Evolutionary conservation across 768 basidiomycete genomes (phyloP), one percentile per base, ranked within the genome.

Genomic region (Cyclocybe cylindracea): DNA sequence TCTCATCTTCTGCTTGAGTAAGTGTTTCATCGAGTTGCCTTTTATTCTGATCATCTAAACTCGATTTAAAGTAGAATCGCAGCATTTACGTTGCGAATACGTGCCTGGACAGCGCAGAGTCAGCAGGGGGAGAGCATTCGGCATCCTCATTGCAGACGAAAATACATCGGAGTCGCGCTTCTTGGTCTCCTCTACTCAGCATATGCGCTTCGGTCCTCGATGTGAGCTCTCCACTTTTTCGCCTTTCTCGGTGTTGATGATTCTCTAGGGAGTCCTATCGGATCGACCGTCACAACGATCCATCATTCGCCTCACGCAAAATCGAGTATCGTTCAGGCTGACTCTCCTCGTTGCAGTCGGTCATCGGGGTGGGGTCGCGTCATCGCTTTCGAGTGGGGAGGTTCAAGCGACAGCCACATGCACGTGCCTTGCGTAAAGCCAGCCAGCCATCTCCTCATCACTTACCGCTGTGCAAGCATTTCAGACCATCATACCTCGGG

Each of bases 141-240:
- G 44, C 9, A 50, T 75, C 10, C 61, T 74, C n/a, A 74, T 75
- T 2, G 68, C 67, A 0, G 72, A 75, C 39, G 53, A n/a, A 73
- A 55, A 61, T 76, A 5, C 60, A 71, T 73, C 24, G 66, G 71
- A 0, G 68, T 74, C 19, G 77, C n/a, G 77, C 3, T 78, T 74
- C 57, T 75, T 37, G 73, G 70, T n/a, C 58, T 79, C 6, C 55
- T 79, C 10, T 74, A 71, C 44, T 71, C 74, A 1, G 66, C 73
- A 0, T 78, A 75, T 46, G 72, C 66, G 0, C 66, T 78, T 2
- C n/a, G n/a, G 71, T 76, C 6, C 54, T 75, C 11, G 75, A 78
- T 74, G 78, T 78, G 49, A 35, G 64, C 11, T 38, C 9, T 39
- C 29, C 8, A 33, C 10, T 19, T 32, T 14, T 31, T 18, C 29